Evolutionary conservation across 2,329 filamentous ascomycete species (phyloP).

Genomic region (Pseudocercospora crystallina): DNA sequence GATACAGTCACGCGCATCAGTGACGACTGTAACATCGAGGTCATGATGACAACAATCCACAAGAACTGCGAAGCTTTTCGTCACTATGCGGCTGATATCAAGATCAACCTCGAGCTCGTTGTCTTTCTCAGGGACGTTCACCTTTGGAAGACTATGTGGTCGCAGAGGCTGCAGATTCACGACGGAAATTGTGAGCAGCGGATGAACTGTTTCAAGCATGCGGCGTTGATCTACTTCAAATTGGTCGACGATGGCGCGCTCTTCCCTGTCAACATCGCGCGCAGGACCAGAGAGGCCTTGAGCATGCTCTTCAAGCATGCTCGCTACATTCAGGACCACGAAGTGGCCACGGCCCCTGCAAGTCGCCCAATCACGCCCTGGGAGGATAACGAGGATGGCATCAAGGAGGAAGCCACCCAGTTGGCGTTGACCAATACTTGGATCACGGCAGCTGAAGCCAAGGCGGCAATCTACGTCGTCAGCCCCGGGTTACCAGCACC

Average conservation of each 20-base stretch:
- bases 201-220: slow-evolving; percentile 6
- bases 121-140: slow-evolving; percentile 1
- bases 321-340: slow-evolving; percentile 1
- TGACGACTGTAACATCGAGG: neutral
- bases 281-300: neutral
- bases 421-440: neutral
- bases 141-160: neutral
- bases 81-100: slow-evolving; percentile 3
- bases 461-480: neutral
- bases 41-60: slow-evolving; percentile 1
- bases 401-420: neutral
- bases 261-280: slow-evolving; percentile 1
- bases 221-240: slow-evolving; percentile 4
- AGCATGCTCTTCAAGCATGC: neutral
- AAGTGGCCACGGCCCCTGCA: neutral
- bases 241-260: neutral
- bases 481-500: neutral
- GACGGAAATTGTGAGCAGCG: neutral
- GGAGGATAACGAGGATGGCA: neutral
- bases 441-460: slow-evolving; percentile 1
- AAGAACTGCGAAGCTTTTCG: neutral
- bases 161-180: neutral
- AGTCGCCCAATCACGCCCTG: neutral
- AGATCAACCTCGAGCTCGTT: slow-evolving; percentile 2
- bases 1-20: too few relatives aligned